These are phyloP conservation scores for Candida ascalaphidarum DNA, from an alignment of 805 yeast genomes.

Conservation along the genomic window DNA sequence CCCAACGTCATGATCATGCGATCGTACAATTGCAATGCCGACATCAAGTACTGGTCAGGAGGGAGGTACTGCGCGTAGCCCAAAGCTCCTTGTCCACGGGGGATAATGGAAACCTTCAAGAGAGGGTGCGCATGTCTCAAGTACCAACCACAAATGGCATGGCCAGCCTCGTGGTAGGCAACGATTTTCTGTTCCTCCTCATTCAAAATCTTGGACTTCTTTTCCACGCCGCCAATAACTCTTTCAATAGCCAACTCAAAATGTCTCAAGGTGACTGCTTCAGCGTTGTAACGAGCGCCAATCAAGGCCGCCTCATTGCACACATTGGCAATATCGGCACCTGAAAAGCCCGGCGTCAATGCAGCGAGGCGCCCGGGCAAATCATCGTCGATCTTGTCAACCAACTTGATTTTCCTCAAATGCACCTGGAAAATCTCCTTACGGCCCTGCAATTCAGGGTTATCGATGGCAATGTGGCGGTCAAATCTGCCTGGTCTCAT, in stretches of 20 bases:
- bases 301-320: conserved; percentile 96
- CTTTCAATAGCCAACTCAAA: conserved; percentile 97
- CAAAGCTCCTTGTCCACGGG: conserved; percentile 93
- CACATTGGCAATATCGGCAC: conserved; percentile 96
- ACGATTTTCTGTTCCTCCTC: conserved; percentile 84
- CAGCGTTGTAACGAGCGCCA: conserved; percentile 79
- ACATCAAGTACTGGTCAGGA: conserved; percentile 76
- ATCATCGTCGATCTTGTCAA: conserved; percentile 30
- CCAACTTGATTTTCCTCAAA: conserved; percentile 60
- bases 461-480: conserved; percentile 84
- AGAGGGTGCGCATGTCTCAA: conserved; percentile 87
- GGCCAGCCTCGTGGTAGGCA: conserved; percentile 98
- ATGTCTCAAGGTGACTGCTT: conserved; percentile 64
- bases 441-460: conserved; percentile 93
- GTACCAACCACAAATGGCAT: conserved; percentile 97
- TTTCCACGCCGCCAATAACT: conserved; percentile 93
- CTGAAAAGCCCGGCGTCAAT: conserved; percentile 95
- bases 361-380: conserved; percentile 89
- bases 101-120: conserved; percentile 91
- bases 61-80: conserved; percentile 98
- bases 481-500: conserved; percentile 98
- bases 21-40: conserved; percentile 71
- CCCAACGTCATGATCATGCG: conserved; percentile 96
- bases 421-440: conserved; percentile 89
- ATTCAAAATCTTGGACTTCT: conserved; percentile 74